Percentiles rank a stretch among this genome's conserved stretches.
Conservation (phyloP, 441 rosid genomes). For the Oxalis stricta region DNA sequence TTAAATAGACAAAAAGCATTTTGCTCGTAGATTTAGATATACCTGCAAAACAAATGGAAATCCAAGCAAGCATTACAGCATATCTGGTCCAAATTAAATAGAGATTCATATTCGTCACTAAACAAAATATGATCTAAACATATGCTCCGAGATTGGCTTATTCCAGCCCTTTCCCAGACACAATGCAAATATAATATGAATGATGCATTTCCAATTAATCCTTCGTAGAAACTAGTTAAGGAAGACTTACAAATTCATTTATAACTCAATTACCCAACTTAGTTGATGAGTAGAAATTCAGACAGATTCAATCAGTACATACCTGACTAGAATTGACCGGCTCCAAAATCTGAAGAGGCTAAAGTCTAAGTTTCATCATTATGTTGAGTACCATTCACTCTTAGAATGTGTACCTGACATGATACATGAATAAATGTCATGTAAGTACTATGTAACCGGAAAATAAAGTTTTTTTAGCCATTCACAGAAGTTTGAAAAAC, state of each 20-base stretch:
- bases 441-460: background rate
- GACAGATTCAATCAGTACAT: background rate
- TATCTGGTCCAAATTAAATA: too few species aligned
- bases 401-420: slow-evolving; percentile 39
- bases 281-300: background rate
- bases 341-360: background rate
- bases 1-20: too few species aligned
- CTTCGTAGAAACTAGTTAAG: too few species aligned
- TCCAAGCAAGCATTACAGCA: too few species aligned
- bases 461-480: background rate
- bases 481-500: background rate
- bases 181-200: too few species aligned
- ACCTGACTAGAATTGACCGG: slow-evolving; percentile 2
- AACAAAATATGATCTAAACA: too few species aligned
- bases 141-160: too few species aligned
- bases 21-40: too few species aligned
- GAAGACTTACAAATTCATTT: background rate
- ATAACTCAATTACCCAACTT: background rate
- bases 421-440: background rate
- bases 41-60: too few species aligned
- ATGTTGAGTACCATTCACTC: slow-evolving; percentile 25
- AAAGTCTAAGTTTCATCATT: background rate
- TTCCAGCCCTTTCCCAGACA: too few species aligned
- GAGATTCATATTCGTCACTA: too few species aligned
- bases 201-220: too few species aligned